Conservation (phyloP, 2,329 filamentous ascomycete species). For the Macrophomina phaseolina region DNA sequence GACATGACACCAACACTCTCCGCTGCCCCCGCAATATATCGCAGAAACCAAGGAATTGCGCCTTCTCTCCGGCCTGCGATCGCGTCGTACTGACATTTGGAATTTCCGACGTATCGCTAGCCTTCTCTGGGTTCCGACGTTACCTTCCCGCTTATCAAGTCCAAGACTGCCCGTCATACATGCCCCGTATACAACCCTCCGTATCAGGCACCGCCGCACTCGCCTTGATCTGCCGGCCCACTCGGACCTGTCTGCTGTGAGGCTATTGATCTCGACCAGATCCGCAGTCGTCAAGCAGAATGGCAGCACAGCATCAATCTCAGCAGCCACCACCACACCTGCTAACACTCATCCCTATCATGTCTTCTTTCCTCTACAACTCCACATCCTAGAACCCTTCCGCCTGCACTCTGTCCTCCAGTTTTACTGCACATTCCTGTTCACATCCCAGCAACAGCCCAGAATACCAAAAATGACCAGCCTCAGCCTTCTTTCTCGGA, state of each 20-base stretch:
- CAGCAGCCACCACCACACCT: background rate
- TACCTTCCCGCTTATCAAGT: background rate
- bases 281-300: background rate
- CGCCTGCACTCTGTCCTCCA: background rate
- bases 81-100: constrained; percentile 21
- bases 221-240: background rate
- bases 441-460: background rate
- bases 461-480: background rate
- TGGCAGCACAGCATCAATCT: background rate
- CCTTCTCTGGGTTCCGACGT: constrained; percentile 15
- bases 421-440: background rate
- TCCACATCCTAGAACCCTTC: background rate
- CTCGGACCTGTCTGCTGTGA: background rate
- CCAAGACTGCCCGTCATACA: background rate
- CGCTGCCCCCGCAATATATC: constrained; percentile 2
- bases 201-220: background rate
- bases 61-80: background rate
- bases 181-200: constrained; percentile 8
- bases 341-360: background rate
- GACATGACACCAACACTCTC: background rate
- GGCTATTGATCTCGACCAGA: background rate
- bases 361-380: background rate
- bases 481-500: background rate
- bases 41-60: constrained; percentile 4
- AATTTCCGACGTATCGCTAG: constrained; percentile 23